Conservation (phyloP, 768 basidiomycete species). For the Panaeolus cyanescens region DNA sequence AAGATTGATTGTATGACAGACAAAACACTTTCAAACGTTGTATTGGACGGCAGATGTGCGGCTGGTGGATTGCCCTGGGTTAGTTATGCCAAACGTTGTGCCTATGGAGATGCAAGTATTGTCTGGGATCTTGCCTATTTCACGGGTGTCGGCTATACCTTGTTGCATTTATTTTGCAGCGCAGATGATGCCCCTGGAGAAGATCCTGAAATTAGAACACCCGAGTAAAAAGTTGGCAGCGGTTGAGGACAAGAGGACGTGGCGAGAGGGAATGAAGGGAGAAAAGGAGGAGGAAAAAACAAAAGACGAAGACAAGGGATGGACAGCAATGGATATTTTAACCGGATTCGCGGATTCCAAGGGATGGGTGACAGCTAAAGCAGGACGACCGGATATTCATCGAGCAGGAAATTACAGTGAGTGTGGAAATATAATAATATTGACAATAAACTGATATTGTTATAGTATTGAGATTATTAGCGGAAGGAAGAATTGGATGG, state of each 20-base stretch:
- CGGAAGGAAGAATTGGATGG: slow-evolving; percentile 83
- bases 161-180: slow-evolving; percentile 77
- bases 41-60: slow-evolving; percentile 87
- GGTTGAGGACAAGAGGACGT: slow-evolving; percentile 74
- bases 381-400: slow-evolving; percentile 85
- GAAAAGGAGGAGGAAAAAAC: slow-evolving; percentile 28
- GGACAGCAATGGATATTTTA: slow-evolving; percentile 90
- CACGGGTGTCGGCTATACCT: slow-evolving; percentile 81
- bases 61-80: slow-evolving; percentile 93
- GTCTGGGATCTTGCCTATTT: slow-evolving; percentile 73
- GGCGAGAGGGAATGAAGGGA: slow-evolving; percentile 59
- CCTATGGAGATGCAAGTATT: slow-evolving; percentile 88
- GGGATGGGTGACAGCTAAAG: slow-evolving; percentile 90
- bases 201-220: slow-evolving; percentile 59
- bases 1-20: slow-evolving; percentile 43
- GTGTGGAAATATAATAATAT: slow-evolving; percentile 29
- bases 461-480: slow-evolving; percentile 77
- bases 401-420: slow-evolving; percentile 88
- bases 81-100: slow-evolving; percentile 85
- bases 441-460: background rate
- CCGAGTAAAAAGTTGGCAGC: slow-evolving; percentile 39
- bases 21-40: slow-evolving; percentile 94
- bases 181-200: slow-evolving; percentile 75
- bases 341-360: slow-evolving; percentile 74
- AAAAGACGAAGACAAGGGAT: slow-evolving; percentile 33